Evolutionary conservation across 345 rosid genomes (phyloP).

Genomic region (Geranium brycei): DNA sequence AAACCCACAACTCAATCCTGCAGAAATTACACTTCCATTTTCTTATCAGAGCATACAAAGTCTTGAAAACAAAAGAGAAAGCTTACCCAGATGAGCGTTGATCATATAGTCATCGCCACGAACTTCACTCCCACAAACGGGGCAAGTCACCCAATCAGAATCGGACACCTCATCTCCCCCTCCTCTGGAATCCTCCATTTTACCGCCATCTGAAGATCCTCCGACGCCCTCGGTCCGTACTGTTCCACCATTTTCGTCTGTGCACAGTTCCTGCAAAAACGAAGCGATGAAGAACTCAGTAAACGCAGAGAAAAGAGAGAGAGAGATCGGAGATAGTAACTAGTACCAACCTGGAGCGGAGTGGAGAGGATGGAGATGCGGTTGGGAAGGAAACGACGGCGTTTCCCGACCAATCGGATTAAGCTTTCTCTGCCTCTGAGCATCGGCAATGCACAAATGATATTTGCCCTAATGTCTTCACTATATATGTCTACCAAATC

Average conservation of each 20-base stretch:
- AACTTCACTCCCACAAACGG: slow-evolving; percentile 37
- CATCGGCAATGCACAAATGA: slow-evolving; percentile 19
- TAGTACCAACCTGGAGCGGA: slow-evolving; percentile 23
- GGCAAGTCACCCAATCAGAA: slow-evolving; percentile 26
- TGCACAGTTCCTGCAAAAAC: too few species aligned
- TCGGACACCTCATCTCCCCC: slow-evolving; percentile 7
- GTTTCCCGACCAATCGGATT: slow-evolving; percentile 54
- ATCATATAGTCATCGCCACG: slow-evolving; percentile 28
- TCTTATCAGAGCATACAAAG: too few species aligned
- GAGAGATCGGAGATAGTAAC: not conserved
- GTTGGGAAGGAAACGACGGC: slow-evolving; percentile 57
- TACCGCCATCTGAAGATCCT: slow-evolving; percentile 4
- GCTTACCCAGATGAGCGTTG: slow-evolving; percentile 57
- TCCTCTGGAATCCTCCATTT: not conserved
- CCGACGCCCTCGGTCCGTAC: slow-evolving; percentile 2
- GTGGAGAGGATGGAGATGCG: slow-evolving; percentile 36
- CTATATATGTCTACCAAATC: too few species aligned
- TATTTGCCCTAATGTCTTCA: not conserved
- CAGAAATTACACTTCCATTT: too few species aligned
- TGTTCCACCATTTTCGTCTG: slow-evolving; percentile 20
- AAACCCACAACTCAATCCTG: too few species aligned
- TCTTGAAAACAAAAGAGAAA: too few species aligned
- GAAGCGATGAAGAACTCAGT: not conserved
- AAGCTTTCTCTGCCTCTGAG: slow-evolving; percentile 64
- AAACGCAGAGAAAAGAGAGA: not conserved